Conservation (phyloP, 1,139 yeast species). For the Candida glucosophila region DNA sequence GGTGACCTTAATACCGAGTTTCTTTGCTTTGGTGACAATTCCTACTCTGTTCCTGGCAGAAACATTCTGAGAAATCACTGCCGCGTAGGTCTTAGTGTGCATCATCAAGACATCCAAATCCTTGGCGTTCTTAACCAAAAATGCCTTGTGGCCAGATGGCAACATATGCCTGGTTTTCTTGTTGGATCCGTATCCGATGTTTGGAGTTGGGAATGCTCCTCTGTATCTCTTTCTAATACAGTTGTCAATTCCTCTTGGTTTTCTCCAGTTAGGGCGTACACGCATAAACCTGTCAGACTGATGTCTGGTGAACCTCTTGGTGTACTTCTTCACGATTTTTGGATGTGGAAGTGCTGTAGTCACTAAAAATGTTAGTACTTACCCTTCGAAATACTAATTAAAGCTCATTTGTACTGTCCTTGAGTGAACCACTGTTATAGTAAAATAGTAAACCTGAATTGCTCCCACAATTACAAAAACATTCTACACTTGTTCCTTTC, state of each 20-base stretch:
- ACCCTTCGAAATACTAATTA: too few species aligned
- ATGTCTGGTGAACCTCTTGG: constrained; percentile 99
- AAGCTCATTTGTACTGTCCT: too few species aligned
- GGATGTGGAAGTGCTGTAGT: constrained; percentile 98
- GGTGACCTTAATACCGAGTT: constrained; percentile 97
- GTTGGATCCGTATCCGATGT: constrained; percentile 99
- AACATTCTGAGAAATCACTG: constrained; percentile 98
- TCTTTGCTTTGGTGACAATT: constrained; percentile 95
- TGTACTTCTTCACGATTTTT: constrained; percentile 99
- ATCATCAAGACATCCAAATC: constrained; percentile 93
- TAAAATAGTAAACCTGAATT: too few species aligned
- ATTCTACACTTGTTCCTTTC: too few species aligned
- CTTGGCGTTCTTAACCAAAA: constrained; percentile 84
- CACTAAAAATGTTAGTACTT: constrained; percentile 33
- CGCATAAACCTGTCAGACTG: constrained; percentile 99
- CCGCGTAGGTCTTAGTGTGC: constrained; percentile 98
- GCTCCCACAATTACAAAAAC: too few species aligned
- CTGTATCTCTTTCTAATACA: constrained; percentile 99
- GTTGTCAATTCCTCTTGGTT: constrained; percentile 99
- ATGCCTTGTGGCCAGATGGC: constrained; percentile 98
- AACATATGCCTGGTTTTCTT: constrained; percentile 93
- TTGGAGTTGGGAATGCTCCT: constrained; percentile 98
- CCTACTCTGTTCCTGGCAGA: constrained; percentile 98
- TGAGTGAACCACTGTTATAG: too few species aligned
- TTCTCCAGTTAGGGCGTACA: constrained; percentile 99